Evolutionary conservation across 2,329 filamentous ascomycete genomes (phyloP).

Genomic region (Epichloe sp.): DNA sequence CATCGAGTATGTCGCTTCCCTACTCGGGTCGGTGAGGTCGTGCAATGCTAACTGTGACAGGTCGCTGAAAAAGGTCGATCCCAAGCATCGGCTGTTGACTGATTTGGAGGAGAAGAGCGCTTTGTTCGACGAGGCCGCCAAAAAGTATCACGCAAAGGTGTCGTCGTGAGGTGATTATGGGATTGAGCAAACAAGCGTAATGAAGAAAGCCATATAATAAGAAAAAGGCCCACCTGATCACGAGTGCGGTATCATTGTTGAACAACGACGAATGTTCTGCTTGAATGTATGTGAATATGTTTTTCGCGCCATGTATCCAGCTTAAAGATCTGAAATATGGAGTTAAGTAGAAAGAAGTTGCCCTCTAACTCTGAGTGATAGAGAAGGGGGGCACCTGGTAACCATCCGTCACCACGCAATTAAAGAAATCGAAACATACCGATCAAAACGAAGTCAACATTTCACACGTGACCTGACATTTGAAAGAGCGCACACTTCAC

Average conservation of each 20-base stretch:
- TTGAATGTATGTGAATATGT: not conserved
- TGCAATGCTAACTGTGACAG: conserved; percentile 25
- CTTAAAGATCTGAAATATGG: not conserved
- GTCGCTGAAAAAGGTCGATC: conserved; percentile 42
- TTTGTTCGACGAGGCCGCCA: conserved; percentile 75
- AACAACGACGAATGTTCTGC: no score
- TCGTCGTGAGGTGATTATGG: conserved; percentile 26
- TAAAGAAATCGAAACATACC: no score
- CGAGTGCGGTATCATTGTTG: not conserved
- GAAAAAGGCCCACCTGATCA: no score
- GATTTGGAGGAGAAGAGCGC: conserved; percentile 76
- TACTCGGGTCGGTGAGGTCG: not conserved
- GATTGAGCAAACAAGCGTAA: conserved; percentile 15
- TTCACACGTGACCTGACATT: no score
- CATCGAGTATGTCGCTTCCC: conserved; percentile 38
- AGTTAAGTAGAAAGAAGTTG: no score
- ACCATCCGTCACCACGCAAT: no score
- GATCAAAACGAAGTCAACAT: no score
- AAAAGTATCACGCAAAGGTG: conserved; percentile 80
- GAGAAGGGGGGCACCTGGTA: no score
- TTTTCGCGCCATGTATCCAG: not conserved
- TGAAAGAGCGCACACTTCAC: no score
- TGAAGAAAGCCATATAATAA: conserved; percentile 8
- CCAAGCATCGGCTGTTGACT: conserved; percentile 55
- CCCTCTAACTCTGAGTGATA: no score